phyloP scores from a whole-genome alignment of 257 asterid species.

The Fraxinus americana region DNA sequence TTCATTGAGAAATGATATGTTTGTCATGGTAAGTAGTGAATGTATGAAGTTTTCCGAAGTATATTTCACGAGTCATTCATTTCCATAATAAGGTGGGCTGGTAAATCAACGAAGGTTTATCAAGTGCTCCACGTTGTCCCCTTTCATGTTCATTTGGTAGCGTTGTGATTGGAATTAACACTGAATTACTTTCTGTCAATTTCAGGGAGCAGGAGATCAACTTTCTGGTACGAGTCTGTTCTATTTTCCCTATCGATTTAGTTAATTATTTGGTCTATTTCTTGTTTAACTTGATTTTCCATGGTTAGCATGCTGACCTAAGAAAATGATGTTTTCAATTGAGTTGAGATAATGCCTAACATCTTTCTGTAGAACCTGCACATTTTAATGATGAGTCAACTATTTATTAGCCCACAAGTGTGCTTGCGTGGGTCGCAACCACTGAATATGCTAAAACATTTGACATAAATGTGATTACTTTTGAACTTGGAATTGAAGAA shows the following conservation, averaged over 20 bases:
- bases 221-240: slow-evolving; percentile 49
- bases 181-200: slow-evolving; percentile 33
- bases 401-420: background rate
- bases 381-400: background rate
- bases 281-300: slow-evolving; percentile 12
- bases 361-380: background rate
- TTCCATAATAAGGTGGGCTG: background rate
- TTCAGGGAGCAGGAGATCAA: slow-evolving; percentile 76
- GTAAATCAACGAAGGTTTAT: background rate
- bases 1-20: too few relatives aligned
- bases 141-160: background rate
- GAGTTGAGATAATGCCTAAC: background rate
- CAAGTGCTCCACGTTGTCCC: background rate
- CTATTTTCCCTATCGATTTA: slow-evolving; percentile 2
- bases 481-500: background rate
- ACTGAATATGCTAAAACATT: background rate
- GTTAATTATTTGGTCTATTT: background rate
- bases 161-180: slow-evolving; percentile 9
- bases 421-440: background rate
- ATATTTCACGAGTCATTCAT: background rate
- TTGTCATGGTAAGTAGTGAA: too few relatives aligned
- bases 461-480: background rate
- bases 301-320: background rate
- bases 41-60: too few relatives aligned
- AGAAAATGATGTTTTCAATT: too few relatives aligned